phyloP scores from a whole-genome alignment of 257 asterid species.

The Ilex asprella region DNA sequence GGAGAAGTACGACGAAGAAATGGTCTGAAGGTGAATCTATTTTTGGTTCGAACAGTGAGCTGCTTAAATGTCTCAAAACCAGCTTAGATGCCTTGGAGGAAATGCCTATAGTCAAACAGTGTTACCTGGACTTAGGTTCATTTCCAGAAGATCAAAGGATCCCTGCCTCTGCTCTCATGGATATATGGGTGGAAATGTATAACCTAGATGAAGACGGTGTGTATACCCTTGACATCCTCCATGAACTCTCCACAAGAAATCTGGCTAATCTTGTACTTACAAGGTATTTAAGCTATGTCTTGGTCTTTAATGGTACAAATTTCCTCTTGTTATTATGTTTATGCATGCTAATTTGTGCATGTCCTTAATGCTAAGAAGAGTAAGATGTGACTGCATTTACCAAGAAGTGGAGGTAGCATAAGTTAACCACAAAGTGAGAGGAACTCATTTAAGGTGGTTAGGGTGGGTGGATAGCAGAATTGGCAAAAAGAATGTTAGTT shows the following conservation, averaged over 20 bases:
- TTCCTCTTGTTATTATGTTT: no score
- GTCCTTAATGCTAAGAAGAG: neutral
- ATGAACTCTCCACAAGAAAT: conserved; percentile 25
- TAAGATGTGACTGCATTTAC: no score
- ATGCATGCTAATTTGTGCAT: neutral
- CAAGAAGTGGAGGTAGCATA: no score
- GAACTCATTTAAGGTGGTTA: no score
- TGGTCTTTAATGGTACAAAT: no score
- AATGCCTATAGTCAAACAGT: conserved; percentile 12
- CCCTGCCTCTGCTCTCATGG: conserved; percentile 25
- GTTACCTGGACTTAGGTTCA: conserved; percentile 28
- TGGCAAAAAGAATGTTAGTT: no score
- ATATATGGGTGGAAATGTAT: conserved; percentile 34
- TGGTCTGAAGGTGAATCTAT: conserved; percentile 20
- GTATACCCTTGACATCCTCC: conserved; percentile 11
- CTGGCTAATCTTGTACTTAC: conserved; percentile 25
- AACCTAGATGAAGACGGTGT: conserved; percentile 24
- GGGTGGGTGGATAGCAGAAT: no score
- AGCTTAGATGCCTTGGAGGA: conserved; percentile 26
- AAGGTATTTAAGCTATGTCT: conserved; percentile 10
- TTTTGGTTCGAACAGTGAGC: conserved; percentile 12
- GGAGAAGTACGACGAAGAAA: conserved; percentile 17
- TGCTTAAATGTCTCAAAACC: conserved; percentile 22
- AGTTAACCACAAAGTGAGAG: no score
- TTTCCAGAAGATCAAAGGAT: conserved; percentile 36